Conservation (phyloP, 1,284 basidiomycete genomes). For the Xerocomus nothofagi region DNA sequence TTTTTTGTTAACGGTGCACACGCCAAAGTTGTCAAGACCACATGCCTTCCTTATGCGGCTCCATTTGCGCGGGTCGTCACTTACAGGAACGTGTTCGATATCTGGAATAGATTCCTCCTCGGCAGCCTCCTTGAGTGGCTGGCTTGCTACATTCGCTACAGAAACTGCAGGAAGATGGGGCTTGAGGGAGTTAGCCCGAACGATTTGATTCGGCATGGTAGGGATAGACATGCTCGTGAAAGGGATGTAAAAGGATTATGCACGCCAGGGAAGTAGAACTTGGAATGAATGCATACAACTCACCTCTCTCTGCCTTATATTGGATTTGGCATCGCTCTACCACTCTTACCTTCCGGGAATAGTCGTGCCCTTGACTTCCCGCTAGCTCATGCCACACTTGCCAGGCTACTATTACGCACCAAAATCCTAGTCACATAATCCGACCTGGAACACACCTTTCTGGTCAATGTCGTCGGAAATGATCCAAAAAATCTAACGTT, state of each 20-base stretch:
- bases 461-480: slow-evolving; percentile 10
- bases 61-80: slow-evolving; percentile 81
- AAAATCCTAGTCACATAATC: neutral
- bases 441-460: neutral
- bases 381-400: neutral
- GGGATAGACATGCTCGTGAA: slow-evolving; percentile 15
- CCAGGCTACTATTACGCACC: slow-evolving; percentile 6
- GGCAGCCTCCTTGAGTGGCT: neutral
- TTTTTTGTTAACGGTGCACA: neutral
- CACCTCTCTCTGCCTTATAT: slow-evolving; percentile 26
- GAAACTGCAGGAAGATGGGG: slow-evolving; percentile 2
- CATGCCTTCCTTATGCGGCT: slow-evolving; percentile 61
- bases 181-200: neutral
- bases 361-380: slow-evolving; percentile 1
- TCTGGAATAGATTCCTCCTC: slow-evolving; percentile 35
- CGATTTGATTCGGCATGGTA: slow-evolving; percentile 1
- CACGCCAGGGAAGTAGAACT: neutral
- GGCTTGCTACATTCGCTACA: slow-evolving; percentile 1
- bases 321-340: neutral
- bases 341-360: slow-evolving; percentile 1
- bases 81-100: slow-evolving; percentile 68
- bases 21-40: slow-evolving; percentile 2
- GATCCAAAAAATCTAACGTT: slow-evolving; percentile 4
- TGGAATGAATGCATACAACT: slow-evolving; percentile 3
- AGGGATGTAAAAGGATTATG: neutral